These are phyloP conservation scores for Ogataea pilisensis DNA, from an alignment of 805 yeast species.

Conservation along the genomic window DNA sequence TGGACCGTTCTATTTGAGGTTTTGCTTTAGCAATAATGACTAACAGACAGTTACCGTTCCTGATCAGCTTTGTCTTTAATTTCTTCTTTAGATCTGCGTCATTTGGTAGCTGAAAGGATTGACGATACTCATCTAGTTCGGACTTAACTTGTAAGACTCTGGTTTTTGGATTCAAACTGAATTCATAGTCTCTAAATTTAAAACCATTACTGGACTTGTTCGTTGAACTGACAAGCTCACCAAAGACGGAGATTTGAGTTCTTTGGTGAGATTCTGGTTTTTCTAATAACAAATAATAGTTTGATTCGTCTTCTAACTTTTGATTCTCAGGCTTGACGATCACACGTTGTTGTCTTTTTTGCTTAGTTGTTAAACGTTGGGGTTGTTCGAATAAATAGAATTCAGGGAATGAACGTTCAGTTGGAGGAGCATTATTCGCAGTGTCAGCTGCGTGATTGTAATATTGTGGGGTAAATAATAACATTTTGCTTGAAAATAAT, in stretches of 20 bases:
- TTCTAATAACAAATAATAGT: slow-evolving; percentile 23
- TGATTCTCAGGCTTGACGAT: slow-evolving; percentile 5
- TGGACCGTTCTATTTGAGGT: neutral
- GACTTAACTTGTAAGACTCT: slow-evolving; percentile 19
- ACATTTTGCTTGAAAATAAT: neutral
- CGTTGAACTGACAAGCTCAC: neutral
- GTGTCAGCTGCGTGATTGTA: neutral
- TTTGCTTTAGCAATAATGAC: slow-evolving; percentile 12
- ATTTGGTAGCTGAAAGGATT: slow-evolving; percentile 21
- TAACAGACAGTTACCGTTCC: slow-evolving; percentile 20
- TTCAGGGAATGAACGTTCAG: neutral
- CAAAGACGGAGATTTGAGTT: neutral
- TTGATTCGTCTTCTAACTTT: slow-evolving; percentile 15
- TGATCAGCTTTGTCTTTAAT: slow-evolving; percentile 12
- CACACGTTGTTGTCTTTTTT: slow-evolving; percentile 1
- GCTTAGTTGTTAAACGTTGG: slow-evolving; percentile 1
- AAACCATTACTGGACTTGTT: too few relatives aligned
- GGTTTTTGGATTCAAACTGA: slow-evolving; percentile 13
- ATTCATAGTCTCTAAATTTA: slow-evolving; percentile 21
- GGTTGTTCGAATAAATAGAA: slow-evolving; percentile 2
- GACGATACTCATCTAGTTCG: slow-evolving; percentile 17
- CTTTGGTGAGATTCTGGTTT: slow-evolving; percentile 9
- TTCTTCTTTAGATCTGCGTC: slow-evolving; percentile 18
- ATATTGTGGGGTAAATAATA: slow-evolving; percentile 2
- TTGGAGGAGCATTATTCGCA: too few relatives aligned